phyloP scores from a whole-genome alignment of 352 stramenopile genomes.

The Globisporangium solare region DNA sequence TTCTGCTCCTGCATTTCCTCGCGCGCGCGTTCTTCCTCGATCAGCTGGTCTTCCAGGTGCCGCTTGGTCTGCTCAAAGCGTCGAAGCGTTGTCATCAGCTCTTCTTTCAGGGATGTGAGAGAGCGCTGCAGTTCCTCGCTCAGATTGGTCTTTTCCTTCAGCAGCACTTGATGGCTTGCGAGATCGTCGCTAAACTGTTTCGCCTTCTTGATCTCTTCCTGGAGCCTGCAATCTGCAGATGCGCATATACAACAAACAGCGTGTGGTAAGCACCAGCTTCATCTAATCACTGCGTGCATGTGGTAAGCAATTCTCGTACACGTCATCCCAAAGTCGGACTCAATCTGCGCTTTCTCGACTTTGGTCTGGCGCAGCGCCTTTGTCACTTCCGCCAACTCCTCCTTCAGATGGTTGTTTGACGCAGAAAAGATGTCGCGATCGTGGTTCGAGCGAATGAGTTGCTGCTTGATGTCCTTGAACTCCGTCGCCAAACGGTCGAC shows the following conservation, averaged over 20 bases:
- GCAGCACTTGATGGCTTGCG: slow-evolving; percentile 23
- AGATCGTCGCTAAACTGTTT: slow-evolving; percentile 46
- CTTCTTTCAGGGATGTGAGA: slow-evolving; percentile 55
- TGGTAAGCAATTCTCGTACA: slow-evolving; percentile 24
- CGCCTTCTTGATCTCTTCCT: slow-evolving; percentile 66
- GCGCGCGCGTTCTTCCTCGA: slow-evolving; percentile 59
- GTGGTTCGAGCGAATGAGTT: slow-evolving; percentile 64
- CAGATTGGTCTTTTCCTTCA: slow-evolving; percentile 45
- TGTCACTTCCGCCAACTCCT: slow-evolving; percentile 61
- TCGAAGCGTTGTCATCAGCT: slow-evolving; percentile 46
- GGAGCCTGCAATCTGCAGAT: slow-evolving; percentile 39
- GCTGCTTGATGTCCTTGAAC: slow-evolving; percentile 61
- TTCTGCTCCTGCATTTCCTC: slow-evolving; percentile 77
- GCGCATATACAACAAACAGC: neutral
- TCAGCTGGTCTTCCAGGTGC: slow-evolving; percentile 72
- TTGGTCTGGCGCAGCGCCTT: slow-evolving; percentile 58
- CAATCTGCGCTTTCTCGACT: slow-evolving; percentile 67
- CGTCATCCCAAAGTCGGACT: slow-evolving; percentile 63
- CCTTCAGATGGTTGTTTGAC: slow-evolving; percentile 71
- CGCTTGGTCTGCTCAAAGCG: slow-evolving; percentile 70
- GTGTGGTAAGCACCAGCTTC: neutral
- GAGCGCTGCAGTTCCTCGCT: slow-evolving; percentile 56
- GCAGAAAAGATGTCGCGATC: slow-evolving; percentile 75
- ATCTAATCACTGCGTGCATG: neutral
- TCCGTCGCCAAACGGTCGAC: slow-evolving; percentile 51